Conservation (phyloP, 2,329 filamentous ascomycete genomes). For the Phaeosphaeriaceae sp. region DNA sequence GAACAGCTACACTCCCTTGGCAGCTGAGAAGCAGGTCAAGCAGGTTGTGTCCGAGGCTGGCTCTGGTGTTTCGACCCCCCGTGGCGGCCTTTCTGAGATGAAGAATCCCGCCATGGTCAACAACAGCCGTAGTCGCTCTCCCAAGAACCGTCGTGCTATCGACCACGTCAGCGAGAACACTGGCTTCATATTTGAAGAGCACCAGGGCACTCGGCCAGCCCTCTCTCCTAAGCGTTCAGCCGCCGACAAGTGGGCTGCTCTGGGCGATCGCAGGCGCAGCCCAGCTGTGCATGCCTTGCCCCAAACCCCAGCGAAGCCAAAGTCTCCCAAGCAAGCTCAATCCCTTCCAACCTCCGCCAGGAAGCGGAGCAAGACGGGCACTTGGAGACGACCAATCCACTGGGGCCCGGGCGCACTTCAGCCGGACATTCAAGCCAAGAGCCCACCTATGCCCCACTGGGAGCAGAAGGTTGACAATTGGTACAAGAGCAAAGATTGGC, state of each 20-base stretch:
- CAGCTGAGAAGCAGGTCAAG: conserved; percentile 45
- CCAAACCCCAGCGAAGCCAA: conserved; percentile 52
- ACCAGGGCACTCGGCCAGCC: conserved; percentile 64
- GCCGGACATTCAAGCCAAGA: conserved; percentile 35
- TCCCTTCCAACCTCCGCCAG: conserved; percentile 42
- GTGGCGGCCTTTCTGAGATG: conserved; percentile 61
- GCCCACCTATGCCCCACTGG: conserved; percentile 28
- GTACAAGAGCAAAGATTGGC: conserved; percentile 59
- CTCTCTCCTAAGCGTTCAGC: conserved; percentile 69
- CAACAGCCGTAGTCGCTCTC: conserved; percentile 53
- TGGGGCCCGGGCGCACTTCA: conserved; percentile 47
- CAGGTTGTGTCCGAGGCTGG: conserved; percentile 48
- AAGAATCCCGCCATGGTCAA: conserved; percentile 61
- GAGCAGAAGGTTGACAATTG: conserved; percentile 49
- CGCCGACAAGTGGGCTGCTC: conserved; percentile 86
- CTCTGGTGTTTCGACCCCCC: conserved; percentile 57
- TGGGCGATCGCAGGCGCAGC: conserved; percentile 83
- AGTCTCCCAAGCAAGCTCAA: conserved; percentile 40
- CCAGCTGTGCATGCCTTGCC: conserved; percentile 58
- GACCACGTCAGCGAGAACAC: conserved; percentile 72
- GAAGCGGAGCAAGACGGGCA: conserved; percentile 50
- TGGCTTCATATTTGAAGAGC: conserved; percentile 77
- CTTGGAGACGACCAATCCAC: conserved; percentile 46
- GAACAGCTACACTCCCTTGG: conserved; percentile 59
- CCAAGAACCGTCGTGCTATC: conserved; percentile 53